Percentiles rank a stretch among this genome's conserved stretches.
Conservation (phyloP, 1,284 basidiomycete genomes). For the Somion occarium region DNA sequence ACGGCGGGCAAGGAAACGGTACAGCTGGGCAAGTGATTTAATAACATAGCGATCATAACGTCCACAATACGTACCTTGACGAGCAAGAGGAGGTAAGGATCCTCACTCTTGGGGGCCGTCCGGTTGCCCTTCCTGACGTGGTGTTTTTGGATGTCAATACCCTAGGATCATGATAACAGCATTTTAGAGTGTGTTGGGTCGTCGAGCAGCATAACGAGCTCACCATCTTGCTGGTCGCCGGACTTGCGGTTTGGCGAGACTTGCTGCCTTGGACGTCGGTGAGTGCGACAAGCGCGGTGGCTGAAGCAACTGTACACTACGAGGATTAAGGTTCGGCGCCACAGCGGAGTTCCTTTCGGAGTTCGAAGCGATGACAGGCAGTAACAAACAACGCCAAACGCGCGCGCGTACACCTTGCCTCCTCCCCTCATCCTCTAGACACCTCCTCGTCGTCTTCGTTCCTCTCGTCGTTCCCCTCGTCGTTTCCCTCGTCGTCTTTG, state of each 20-base stretch:
- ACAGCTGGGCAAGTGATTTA: constrained; percentile 60
- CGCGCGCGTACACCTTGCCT: not conserved
- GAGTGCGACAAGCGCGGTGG: constrained; percentile 25
- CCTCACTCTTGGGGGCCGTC: constrained; percentile 96
- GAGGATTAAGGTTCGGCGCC: constrained; percentile 24
- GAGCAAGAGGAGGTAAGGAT: constrained; percentile 96
- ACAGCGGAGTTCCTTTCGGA: constrained; percentile 18
- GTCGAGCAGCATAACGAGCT: constrained; percentile 41
- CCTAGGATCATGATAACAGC: constrained; percentile 64
- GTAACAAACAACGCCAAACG: constrained; percentile 23
- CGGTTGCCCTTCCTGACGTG: constrained; percentile 99
- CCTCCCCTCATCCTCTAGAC: not conserved
- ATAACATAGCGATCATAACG: not conserved
- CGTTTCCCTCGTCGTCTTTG: not conserved
- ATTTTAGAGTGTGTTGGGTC: constrained; percentile 7
- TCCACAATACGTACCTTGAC: constrained; percentile 76
- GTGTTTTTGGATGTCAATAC: constrained; percentile 96
- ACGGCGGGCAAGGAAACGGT: constrained; percentile 98
- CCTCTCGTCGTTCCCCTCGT: constrained; percentile 7
- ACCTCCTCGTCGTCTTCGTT: not conserved
- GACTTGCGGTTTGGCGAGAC: constrained; percentile 29
- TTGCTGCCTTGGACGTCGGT: constrained; percentile 19
- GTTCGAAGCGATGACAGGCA: no score
- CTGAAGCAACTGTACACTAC: constrained; percentile 52
- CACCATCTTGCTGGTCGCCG: constrained; percentile 75